Evolutionary conservation across 805 yeast genomes (phyloP).

Genomic region (Brettanomyces bruxellensis): DNA sequence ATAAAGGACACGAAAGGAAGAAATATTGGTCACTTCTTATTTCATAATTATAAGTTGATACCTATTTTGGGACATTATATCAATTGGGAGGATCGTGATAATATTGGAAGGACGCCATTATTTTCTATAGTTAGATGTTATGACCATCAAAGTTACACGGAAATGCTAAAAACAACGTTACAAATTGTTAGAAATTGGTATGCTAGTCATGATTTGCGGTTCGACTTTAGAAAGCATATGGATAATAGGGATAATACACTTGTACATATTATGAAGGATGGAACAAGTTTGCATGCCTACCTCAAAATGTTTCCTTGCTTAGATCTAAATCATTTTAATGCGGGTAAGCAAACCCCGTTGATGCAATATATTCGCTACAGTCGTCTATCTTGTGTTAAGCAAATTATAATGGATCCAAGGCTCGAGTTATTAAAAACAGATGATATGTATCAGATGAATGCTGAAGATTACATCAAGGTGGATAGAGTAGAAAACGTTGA

Average conservation of each 20-base stretch:
- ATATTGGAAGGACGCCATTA: constrained; percentile 67
- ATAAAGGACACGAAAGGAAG: constrained; percentile 44
- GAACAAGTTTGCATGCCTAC: constrained; percentile 34
- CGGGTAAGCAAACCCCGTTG: constrained; percentile 56
- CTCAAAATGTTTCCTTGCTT: constrained; percentile 29
- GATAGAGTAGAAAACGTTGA: constrained; percentile 12
- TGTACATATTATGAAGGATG: constrained; percentile 54
- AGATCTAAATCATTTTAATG: constrained; percentile 54
- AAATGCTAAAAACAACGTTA: constrained; percentile 38
- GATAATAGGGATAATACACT: constrained; percentile 71
- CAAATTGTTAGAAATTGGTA: constrained; percentile 37
- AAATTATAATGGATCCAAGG: constrained; percentile 39
- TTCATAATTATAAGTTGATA: constrained; percentile 46
- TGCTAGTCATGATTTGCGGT: constrained; percentile 14
- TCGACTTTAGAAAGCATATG: constrained; percentile 52
- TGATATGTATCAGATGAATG: constrained; percentile 24
- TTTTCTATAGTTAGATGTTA: constrained; percentile 70
- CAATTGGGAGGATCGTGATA: constrained; percentile 64
- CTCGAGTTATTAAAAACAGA: constrained; percentile 33
- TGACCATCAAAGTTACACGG: constrained; percentile 58
- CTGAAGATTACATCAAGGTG: constrained; percentile 38
- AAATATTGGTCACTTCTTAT: constrained; percentile 65
- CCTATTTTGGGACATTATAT: constrained; percentile 45
- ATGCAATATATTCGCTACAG: constrained; percentile 64
- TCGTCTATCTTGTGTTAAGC: constrained; percentile 47